Base-by-base conservation (phyloP, 2,329 filamentous ascomycete genomes). In the Ceratocystis destructans region DNA sequence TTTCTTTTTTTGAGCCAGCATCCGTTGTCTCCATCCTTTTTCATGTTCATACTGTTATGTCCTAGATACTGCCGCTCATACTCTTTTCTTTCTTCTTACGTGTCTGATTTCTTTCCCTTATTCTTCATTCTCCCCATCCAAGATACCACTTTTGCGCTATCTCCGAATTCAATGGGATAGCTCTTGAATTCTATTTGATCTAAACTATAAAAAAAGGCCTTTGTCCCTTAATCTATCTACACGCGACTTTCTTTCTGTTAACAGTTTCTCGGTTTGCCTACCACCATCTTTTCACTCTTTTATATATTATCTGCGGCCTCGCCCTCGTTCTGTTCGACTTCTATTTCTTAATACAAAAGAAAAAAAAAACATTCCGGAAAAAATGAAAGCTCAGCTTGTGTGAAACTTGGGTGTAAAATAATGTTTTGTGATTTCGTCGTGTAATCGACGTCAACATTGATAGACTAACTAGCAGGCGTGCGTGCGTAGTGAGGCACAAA, bases 81-180 rank as follows among this genome's bases (percentile, higher is more conserved):
- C 37, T 53, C 15, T 28, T 28, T 28, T 28, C 3, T 28, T 28
- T 28, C 28, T 53, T n/a, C 17, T 46, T 53, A 57, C 31, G 25
- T 46, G 20, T 53, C n/a, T 45, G 22, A 41, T 41, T 41, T 22
- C 25, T 64, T 67, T 41, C 41, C 20, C 46, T 28, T 57, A 41
- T 45, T 48, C 22, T 10, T 61, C 31, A 22, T 65, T n/a, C 17
- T 61, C 33, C 22, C 59, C 10, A 41, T 41, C 55, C 28, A 59
- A 59, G 55, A 59, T 59, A 59, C 55, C 55, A 59, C 55, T 2
- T n/a, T n/a, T 31, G 10, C 31, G 53, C 53, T 31, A 57, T 57
- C 53, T 57, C 22, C 12, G 5, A n/a, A 22, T 17, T 31, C 53
- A 17, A 22, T 57, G 12, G 25, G n/a, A 17, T 33, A 31, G 28